These are phyloP conservation scores for Pseudomonodictys pantanalensis DNA, from an alignment of 495 filamentous ascomycete genomes.

Conservation along the genomic window DNA sequence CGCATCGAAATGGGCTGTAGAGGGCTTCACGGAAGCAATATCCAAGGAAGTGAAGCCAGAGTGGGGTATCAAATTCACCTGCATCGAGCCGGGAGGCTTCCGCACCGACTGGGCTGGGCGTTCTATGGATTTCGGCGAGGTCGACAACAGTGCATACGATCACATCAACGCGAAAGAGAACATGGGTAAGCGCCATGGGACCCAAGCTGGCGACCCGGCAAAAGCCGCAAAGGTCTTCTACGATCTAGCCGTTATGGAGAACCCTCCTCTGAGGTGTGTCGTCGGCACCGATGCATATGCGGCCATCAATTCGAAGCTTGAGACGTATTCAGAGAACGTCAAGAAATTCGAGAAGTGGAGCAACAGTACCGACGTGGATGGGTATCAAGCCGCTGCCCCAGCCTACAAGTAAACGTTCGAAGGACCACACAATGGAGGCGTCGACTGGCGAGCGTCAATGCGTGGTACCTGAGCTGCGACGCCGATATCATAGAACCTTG, in stretches of 20 bases:
- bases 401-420: not conserved
- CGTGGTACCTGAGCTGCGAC: no score
- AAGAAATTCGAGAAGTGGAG: conserved; percentile 47
- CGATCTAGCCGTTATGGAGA: conserved; percentile 47
- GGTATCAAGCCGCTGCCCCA: conserved; percentile 32
- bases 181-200: conserved; percentile 41
- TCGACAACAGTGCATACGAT: conserved; percentile 46
- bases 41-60: conserved; percentile 41
- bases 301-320: conserved; percentile 44
- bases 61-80: conserved; percentile 42
- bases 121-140: conserved; percentile 40
- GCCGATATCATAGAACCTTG: no score
- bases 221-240: conserved; percentile 50
- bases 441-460: no score
- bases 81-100: conserved; percentile 43
- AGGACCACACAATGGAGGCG: no score
- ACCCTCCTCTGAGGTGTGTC: conserved; percentile 47
- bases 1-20: conserved; percentile 45
- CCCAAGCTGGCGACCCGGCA: conserved; percentile 46
- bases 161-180: conserved; percentile 44
- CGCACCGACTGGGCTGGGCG: conserved; percentile 41
- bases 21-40: conserved; percentile 42
- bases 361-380: conserved; percentile 50
- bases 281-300: conserved; percentile 48
- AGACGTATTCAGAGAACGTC: conserved; percentile 43